phyloP scores from a whole-genome alignment of 108 stramenopile species.

The Cyclotella baltica region DNA sequence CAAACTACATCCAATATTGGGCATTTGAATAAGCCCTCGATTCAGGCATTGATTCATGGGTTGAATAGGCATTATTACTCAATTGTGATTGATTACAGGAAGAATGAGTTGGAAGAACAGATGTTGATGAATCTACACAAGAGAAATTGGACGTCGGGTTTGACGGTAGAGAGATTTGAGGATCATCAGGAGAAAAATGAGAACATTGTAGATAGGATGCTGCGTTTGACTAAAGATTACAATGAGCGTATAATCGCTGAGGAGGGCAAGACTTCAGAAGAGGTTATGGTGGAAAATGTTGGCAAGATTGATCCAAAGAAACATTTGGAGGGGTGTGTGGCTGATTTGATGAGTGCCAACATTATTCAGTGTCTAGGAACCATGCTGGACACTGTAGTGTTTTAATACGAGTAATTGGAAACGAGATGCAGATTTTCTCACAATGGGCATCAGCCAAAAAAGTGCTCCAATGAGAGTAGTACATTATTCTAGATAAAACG shows the following conservation, averaged over 20 bases:
- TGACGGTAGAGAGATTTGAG: conserved; percentile 90
- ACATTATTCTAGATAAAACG: no score
- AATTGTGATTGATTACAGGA: conserved; percentile 99
- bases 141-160: conserved; percentile 92
- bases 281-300: conserved; percentile 90
- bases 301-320: conserved; percentile 98
- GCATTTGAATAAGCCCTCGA: conserved; percentile 98
- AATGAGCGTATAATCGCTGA: conserved; percentile 90
- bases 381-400: conserved; percentile 98
- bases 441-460: no score
- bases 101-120: conserved; percentile 99
- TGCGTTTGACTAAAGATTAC: conserved; percentile 92
- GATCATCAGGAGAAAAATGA: conserved; percentile 88
- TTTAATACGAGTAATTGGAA: no score
- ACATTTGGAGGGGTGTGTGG: conserved; percentile 90
- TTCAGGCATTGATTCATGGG: conserved; percentile 99
- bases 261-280: conserved; percentile 85
- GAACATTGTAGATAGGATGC: conserved; percentile 90
- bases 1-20: conserved; percentile 99
- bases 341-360: conserved; percentile 95
- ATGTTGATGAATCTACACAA: conserved; percentile 99
- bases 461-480: no score
- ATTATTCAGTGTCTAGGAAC: conserved; percentile 98
- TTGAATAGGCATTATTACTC: conserved; percentile 98
- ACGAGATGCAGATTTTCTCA: no score